Evolutionary conservation across 805 yeast species (phyloP).

Genomic region (Tetrapisispora taiwanensis): DNA sequence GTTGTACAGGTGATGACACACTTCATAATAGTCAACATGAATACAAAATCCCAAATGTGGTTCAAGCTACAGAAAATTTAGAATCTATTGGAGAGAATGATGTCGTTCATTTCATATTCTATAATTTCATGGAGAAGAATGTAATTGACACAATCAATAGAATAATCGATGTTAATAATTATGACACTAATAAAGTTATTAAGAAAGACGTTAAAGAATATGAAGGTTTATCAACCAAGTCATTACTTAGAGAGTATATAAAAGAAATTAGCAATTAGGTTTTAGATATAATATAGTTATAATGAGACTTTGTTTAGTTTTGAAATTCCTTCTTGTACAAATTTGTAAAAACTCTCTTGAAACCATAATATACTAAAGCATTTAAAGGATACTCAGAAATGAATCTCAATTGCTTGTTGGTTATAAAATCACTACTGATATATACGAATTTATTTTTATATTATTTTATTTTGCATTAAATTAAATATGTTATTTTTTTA

Average conservation of each 20-base stretch:
- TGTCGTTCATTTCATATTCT: constrained; percentile 62
- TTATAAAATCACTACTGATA: background rate
- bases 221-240: constrained; percentile 36
- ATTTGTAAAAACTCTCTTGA: no score
- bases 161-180: constrained; percentile 3
- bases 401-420: no score
- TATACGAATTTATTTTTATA: background rate
- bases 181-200: constrained; percentile 24
- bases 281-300: background rate
- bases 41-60: constrained; percentile 69
- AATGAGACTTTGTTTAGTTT: no score
- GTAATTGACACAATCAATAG: constrained; percentile 37
- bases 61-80: constrained; percentile 34
- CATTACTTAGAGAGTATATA: constrained; percentile 33
- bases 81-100: constrained; percentile 12
- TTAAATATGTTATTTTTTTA: constrained; percentile 2
- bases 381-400: no score
- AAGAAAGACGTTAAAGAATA: constrained; percentile 30
- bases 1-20: constrained; percentile 80
- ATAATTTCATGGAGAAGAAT: constrained; percentile 58
- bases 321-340: no score
- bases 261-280: background rate
- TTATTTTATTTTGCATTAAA: constrained; percentile 2
- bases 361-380: no score
- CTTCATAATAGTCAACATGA: constrained; percentile 48